A percentile compares a stretch with the other conserved stretches of the same genome.
Evolutionary conservation across 2,329 filamentous ascomycete genomes (phyloP).

Genomic region (Curvularia lunata): DNA sequence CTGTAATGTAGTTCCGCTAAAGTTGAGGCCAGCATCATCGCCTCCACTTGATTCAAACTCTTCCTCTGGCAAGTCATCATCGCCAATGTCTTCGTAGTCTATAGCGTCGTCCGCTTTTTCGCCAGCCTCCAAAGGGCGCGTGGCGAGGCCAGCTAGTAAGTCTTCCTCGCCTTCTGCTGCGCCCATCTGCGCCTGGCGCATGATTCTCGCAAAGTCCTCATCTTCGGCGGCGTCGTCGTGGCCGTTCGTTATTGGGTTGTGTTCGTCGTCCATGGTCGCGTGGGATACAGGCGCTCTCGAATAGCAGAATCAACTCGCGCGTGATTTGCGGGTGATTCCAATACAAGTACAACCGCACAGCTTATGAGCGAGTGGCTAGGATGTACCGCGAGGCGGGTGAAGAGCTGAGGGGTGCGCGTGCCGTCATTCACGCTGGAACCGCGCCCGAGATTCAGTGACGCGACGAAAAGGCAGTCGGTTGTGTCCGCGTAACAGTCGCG

Average conservation of each 20-base stretch:
- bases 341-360: slow-evolving; percentile 9
- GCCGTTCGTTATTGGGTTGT: slow-evolving; percentile 18
- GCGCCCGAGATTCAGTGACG: slow-evolving; percentile 8
- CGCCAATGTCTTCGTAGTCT: slow-evolving; percentile 89
- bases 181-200: slow-evolving; percentile 30
- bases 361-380: slow-evolving; percentile 15
- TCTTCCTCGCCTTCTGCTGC: slow-evolving; percentile 28
- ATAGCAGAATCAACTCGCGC: neutral
- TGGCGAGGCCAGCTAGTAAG: slow-evolving; percentile 37
- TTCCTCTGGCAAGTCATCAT: slow-evolving; percentile 86
- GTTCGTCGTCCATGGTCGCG: slow-evolving; percentile 36
- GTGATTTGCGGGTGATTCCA: neutral
- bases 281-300: slow-evolving; percentile 14
- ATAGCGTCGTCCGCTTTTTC: slow-evolving; percentile 92
- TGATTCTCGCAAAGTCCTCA: slow-evolving; percentile 28
- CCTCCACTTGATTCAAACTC: slow-evolving; percentile 48
- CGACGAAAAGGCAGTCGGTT: neutral
- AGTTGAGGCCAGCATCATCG: slow-evolving; percentile 28
- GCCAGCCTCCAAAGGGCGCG: slow-evolving; percentile 53
- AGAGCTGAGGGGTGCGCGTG: slow-evolving; percentile 21
- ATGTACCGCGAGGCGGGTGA: slow-evolving; percentile 25
- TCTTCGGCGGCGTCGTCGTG: slow-evolving; percentile 27
- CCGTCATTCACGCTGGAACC: slow-evolving; percentile 32
- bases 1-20: slow-evolving; percentile 43
- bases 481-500: neutral